Percentiles rank a stretch among this genome's conserved stretches.
phyloP scores from a whole-genome alignment of 2,329 filamentous ascomycete species.

The Mycosphaerella arachidis region DNA sequence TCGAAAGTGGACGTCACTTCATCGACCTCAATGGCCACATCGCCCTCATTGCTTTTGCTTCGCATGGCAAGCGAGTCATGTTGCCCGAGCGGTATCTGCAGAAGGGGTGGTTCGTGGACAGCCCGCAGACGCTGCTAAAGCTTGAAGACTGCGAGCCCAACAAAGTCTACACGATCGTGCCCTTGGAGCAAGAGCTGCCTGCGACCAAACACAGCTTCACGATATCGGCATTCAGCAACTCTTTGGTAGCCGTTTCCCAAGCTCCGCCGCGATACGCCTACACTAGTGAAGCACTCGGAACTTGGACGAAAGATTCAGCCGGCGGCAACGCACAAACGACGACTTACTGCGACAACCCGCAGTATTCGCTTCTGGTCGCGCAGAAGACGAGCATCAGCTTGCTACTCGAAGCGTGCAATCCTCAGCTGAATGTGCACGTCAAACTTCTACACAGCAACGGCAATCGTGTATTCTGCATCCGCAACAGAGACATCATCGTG shows the following conservation, averaged over 20 bases:
- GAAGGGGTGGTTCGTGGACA: constrained; percentile 84
- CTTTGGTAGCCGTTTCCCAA: constrained; percentile 55
- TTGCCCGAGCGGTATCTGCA: constrained; percentile 67
- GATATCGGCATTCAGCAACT: constrained; percentile 72
- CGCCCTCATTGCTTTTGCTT: constrained; percentile 75
- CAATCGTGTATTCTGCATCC: constrained; percentile 64
- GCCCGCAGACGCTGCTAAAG: constrained; percentile 81
- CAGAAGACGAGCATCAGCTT: constrained; percentile 61
- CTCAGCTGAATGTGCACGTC: constrained; percentile 73
- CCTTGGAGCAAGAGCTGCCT: constrained; percentile 75
- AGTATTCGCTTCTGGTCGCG: constrained; percentile 65
- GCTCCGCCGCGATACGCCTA: constrained; percentile 59
- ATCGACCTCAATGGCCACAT: constrained; percentile 65
- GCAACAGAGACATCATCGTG: constrained; percentile 70
- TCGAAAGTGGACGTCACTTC: constrained; percentile 40
- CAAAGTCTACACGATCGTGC: constrained; percentile 58
- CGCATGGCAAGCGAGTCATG: constrained; percentile 66
- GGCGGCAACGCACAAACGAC: constrained; percentile 77
- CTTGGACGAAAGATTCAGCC: constrained; percentile 74
- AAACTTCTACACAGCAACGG: constrained; percentile 77
- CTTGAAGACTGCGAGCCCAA: constrained; percentile 58
- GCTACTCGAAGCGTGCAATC: constrained; percentile 63
- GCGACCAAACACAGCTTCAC: constrained; percentile 76
- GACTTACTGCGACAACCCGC: constrained; percentile 79
- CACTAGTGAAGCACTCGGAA: constrained; percentile 52